Base-by-base conservation (phyloP, 441 rosid species). In the Syzygium malaccense region DNA sequence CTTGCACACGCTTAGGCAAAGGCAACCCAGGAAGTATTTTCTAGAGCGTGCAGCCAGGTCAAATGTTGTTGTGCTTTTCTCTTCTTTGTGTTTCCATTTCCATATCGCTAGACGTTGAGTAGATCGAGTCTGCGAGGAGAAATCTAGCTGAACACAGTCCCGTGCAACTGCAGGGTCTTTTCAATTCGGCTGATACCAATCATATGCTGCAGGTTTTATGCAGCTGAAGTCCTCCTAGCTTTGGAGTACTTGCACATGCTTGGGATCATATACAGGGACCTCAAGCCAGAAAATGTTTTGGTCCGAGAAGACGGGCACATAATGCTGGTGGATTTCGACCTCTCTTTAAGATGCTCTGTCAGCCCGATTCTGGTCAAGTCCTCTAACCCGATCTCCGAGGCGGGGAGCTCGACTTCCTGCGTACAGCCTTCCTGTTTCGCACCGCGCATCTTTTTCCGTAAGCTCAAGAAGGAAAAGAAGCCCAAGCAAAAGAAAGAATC, bases 1-100 rank as follows among this genome's bases (percentile, higher is more conserved):
- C 80, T 78, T 89, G 88, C 90, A 89, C 32, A 62, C 80, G 80
- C 86, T 89, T 23, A 78, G 90, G 79, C 90, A 89, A 80, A 89
- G 86, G 68, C 90, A 89, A 80, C 90, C 86, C 0, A 55, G 86
- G 75, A 89, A 89, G 85, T 86, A 86, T 68, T 86, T 89, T 57
- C 88, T 85, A 32, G 90, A 89, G 86, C 26, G 37, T 58, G 66
- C 90, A 56, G 90, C 90, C 30, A 89, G 90, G 90, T 86, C 56
- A 17, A 57, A 30, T 45, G 79, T 20, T 15, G 18, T 45, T 12
- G 15, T 62, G 23, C 58, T 26, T 88, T 20, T 51, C 75, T 33
- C 51, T 85, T 71, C 62, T 37, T 23, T 75, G 0, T 41, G 83
- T 75, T 75, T 75, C 83, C 51, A 1, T 75, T 41, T 75, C 17